Percentiles rank a stretch among this genome's conserved stretches.
These are phyloP conservation scores for Leccinum proliferum DNA, from an alignment of 1,284 basidiomycete genomes.

Conservation along the genomic window DNA sequence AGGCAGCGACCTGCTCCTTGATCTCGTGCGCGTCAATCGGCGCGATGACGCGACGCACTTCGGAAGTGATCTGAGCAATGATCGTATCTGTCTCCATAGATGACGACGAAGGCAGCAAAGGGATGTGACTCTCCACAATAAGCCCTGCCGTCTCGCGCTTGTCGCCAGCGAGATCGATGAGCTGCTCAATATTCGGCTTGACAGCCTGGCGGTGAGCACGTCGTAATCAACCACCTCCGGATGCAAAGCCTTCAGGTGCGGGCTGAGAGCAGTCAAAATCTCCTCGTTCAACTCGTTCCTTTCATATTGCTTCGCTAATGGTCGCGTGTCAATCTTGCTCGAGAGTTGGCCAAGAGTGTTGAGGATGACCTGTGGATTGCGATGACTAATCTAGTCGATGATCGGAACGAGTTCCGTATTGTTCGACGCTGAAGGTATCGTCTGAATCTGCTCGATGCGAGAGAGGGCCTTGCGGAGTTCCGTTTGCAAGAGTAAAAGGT, in stretches of 20 bases:
- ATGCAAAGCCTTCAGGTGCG: conserved; percentile 52
- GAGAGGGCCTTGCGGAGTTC: conserved; percentile 47
- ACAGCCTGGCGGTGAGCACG: conserved; percentile 67
- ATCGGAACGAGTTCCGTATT: conserved; percentile 32
- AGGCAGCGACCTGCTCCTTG: conserved; percentile 79
- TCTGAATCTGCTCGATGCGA: conserved; percentile 30
- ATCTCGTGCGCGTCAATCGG: conserved; percentile 78
- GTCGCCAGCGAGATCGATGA: conserved; percentile 81
- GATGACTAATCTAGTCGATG: conserved; percentile 52
- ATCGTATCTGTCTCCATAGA: conserved; percentile 53
- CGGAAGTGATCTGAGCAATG: conserved; percentile 52
- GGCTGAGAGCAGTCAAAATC: conserved; percentile 53
- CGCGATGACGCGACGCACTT: conserved; percentile 63
- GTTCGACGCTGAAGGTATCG: conserved; percentile 15
- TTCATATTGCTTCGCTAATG: conserved; percentile 37
- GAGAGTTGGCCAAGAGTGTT: conserved; percentile 57
- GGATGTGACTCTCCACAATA: conserved; percentile 69
- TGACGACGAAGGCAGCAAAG: conserved; percentile 47
- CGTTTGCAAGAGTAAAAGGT: conserved; percentile 48
- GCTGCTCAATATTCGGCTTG: conserved; percentile 79
- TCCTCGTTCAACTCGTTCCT: conserved; percentile 54
- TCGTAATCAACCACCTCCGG: conserved; percentile 72
- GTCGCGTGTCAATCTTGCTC: conserved; percentile 48
- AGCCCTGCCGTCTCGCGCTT: conserved; percentile 79
- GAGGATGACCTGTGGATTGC: conserved; percentile 52